Conservation (phyloP, 2,329 filamentous ascomycete species). For the Mycosphaerella sp. region DNA sequence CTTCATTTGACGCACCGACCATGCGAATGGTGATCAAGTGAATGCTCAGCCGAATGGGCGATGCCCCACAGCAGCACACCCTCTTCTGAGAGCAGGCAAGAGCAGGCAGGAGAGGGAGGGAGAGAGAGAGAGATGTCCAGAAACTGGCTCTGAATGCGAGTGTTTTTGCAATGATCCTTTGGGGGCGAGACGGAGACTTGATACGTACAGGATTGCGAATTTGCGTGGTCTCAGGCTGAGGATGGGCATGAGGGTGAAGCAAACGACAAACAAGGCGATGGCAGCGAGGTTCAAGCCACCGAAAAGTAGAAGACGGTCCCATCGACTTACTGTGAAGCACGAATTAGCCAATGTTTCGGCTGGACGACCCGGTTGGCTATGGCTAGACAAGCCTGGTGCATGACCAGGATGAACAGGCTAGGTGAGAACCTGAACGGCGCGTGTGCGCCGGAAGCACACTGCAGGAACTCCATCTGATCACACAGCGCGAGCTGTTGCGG, state of each 20-base stretch:
- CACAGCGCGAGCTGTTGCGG: constrained; percentile 15
- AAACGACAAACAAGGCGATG: constrained; percentile 84
- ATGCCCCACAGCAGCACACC: constrained; percentile 24
- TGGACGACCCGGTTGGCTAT: constrained; percentile 17
- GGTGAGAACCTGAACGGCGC: constrained; percentile 16
- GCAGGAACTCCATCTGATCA: constrained; percentile 28
- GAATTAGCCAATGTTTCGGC: constrained; percentile 33
- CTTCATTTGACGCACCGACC: constrained; percentile 17
- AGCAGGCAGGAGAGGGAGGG: no score
- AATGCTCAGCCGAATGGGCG: constrained; percentile 15
- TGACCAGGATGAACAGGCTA: constrained; percentile 11
- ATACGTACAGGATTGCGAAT: constrained; percentile 92
- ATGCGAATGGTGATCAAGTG: constrained; percentile 12
- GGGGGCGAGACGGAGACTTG: constrained; percentile 11
- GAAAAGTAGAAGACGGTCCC: constrained; percentile 93
- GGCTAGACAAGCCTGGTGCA: constrained; percentile 10
- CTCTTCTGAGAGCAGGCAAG: constrained; percentile 10
- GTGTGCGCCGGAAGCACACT: constrained; percentile 21
- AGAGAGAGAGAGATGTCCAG: constrained; percentile 8
- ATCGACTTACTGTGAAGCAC: constrained; percentile 71
- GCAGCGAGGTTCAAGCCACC: constrained; percentile 84
- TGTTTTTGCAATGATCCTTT: constrained; percentile 8
- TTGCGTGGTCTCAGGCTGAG: constrained; percentile 77
- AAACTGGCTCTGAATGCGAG: constrained; percentile 13
- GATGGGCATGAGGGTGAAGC: constrained; percentile 82